phyloP scores from a whole-genome alignment of 441 rosid genomes.

The Erodium texanum region DNA sequence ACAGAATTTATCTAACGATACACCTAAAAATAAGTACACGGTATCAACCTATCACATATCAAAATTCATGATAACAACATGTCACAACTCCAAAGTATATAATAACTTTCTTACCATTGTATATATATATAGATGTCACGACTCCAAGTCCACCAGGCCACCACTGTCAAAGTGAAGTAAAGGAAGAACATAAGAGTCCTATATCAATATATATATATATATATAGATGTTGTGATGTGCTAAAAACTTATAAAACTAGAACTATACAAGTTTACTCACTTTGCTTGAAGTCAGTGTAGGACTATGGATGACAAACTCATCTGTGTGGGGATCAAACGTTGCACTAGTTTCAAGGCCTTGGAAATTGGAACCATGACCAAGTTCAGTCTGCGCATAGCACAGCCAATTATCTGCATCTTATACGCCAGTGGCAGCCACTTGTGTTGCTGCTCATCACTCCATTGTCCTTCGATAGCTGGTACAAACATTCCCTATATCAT shows the following conservation, averaged over 20 bases:
- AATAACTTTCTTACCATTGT: too few species aligned
- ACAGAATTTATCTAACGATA: too few species aligned
- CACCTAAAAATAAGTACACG: too few species aligned
- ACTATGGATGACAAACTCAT: conserved; percentile 71
- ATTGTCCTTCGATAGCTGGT: conserved; percentile 91
- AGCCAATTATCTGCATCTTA: conserved; percentile 93
- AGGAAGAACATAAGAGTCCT: conserved; percentile 7
- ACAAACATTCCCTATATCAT: conserved; percentile 74
- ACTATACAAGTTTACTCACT: conserved; percentile 35
- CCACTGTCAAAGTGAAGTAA: conserved; percentile 45
- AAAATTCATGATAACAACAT: too few species aligned
- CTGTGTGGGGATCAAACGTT: conserved; percentile 75
- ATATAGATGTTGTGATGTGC: not conserved
- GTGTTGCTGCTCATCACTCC: conserved; percentile 85
- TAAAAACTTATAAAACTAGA: not conserved
- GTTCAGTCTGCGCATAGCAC: conserved; percentile 99
- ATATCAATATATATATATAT: not conserved
- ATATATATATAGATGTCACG: too few species aligned
- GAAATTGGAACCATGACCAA: conserved; percentile 96
- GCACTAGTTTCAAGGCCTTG: conserved; percentile 98
- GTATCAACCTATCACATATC: too few species aligned
- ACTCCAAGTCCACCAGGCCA: conserved; percentile 97
- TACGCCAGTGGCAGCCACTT: conserved; percentile 86
- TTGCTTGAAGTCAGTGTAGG: conserved; percentile 87
- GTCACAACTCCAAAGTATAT: too few species aligned